phyloP scores from a whole-genome alignment of 768 basidiomycete genomes.

The Pleurotus citrinopileatus region DNA sequence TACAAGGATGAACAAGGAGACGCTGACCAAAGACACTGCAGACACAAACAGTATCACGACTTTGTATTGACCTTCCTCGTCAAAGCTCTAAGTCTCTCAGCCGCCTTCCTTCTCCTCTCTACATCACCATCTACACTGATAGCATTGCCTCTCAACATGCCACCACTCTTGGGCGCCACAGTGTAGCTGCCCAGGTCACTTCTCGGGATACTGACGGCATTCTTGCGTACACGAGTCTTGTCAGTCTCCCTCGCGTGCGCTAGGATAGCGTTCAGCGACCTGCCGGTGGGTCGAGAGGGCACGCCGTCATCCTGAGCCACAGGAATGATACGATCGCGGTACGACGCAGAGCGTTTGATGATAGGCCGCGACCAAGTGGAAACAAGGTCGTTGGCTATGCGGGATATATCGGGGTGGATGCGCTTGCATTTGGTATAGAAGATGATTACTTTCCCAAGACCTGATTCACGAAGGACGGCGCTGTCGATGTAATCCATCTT shows the following conservation, averaged over 20 bases:
- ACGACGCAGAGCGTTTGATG: constrained; percentile 84
- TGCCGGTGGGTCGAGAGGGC: constrained; percentile 30
- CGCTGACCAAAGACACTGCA: not conserved
- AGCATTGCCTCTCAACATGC: constrained; percentile 43
- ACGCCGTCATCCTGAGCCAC: constrained; percentile 40
- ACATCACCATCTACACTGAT: constrained; percentile 70
- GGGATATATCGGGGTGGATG: constrained; percentile 76
- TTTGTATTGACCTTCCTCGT: constrained; percentile 43
- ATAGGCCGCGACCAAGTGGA: constrained; percentile 88
- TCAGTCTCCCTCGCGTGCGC: constrained; percentile 66
- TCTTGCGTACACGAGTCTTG: constrained; percentile 67
- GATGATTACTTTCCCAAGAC: constrained; percentile 82
- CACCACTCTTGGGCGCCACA: constrained; percentile 69
- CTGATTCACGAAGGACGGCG: constrained; percentile 85
- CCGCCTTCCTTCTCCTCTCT: constrained; percentile 70
- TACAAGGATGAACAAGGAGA: too few relatives aligned
- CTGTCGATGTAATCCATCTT: constrained; percentile 95
- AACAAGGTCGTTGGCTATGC: constrained; percentile 82
- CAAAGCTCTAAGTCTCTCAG: constrained; percentile 66
- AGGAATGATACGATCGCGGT: constrained; percentile 71
- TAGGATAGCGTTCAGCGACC: constrained; percentile 67
- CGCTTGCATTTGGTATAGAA: constrained; percentile 97
- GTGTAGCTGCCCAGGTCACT: constrained; percentile 75
- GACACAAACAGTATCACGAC: constrained; percentile 1
- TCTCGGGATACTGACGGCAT: constrained; percentile 83